A percentile compares a stretch with the other conserved stretches of the same genome.
These are phyloP conservation scores for Punctularia strigosozonata DNA, from an alignment of 768 basidiomycete species.

Conservation along the genomic window DNA sequence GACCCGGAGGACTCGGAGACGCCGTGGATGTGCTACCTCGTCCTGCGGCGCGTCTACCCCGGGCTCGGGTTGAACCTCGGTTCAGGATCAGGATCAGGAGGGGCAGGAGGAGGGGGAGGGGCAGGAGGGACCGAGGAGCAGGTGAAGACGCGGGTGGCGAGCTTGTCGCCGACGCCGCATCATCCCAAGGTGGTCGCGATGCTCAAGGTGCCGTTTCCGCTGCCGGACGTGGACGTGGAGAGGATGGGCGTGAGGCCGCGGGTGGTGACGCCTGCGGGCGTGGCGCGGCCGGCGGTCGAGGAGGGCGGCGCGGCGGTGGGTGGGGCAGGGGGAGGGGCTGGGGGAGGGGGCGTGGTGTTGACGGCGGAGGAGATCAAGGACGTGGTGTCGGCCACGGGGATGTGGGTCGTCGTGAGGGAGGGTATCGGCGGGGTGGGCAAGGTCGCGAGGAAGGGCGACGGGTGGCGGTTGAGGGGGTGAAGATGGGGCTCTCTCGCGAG, in stretches of 20 bases:
- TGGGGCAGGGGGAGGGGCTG: neutral
- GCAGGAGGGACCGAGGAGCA: no score
- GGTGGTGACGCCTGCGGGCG: constrained; percentile 23
- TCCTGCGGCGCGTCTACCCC: constrained; percentile 33
- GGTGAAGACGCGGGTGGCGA: constrained; percentile 58
- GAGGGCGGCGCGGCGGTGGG: constrained; percentile 4
- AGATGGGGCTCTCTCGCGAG: neutral
- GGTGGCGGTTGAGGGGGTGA: constrained; percentile 62
- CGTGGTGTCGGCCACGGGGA: constrained; percentile 71
- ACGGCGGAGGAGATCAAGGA: constrained; percentile 94
- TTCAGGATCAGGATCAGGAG: constrained; percentile 4
- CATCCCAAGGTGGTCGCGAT: constrained; percentile 92
- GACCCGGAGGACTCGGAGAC: constrained; percentile 96
- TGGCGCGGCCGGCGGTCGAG: constrained; percentile 15
- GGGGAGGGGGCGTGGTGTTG: constrained; percentile 38
- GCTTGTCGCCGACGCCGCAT: constrained; percentile 85
- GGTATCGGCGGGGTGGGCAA: constrained; percentile 85
- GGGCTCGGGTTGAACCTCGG: neutral
- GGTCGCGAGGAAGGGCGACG: constrained; percentile 66
- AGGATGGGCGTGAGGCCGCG: constrained; percentile 41
- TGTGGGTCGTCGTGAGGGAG: constrained; percentile 90
- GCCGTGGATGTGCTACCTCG: constrained; percentile 87
- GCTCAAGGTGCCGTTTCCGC: constrained; percentile 82
- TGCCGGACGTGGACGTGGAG: constrained; percentile 74
- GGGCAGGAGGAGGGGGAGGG: no score